Evolutionary conservation across 1,139 yeast genomes (phyloP).

Genomic region (Zygoascus hellenicus): DNA sequence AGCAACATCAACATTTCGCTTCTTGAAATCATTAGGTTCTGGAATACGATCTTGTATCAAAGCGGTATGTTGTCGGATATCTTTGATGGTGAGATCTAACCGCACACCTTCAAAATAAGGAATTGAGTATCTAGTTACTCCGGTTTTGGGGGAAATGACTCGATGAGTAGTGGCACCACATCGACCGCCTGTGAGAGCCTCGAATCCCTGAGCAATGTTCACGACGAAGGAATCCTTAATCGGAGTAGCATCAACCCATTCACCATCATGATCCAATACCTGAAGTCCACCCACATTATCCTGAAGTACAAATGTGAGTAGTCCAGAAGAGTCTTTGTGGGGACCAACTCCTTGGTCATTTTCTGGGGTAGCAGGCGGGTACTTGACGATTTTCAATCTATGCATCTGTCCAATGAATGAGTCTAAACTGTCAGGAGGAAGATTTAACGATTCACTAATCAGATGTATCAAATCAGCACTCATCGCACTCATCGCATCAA

Average conservation of each 20-base stretch:
- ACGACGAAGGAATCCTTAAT: slow-evolving; percentile 32
- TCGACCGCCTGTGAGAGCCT: slow-evolving; percentile 36
- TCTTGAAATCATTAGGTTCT: slow-evolving; percentile 25
- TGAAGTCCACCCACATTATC: slow-evolving; percentile 52
- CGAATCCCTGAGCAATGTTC: slow-evolving; percentile 38
- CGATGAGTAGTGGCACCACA: slow-evolving; percentile 59
- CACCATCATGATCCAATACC: slow-evolving; percentile 56
- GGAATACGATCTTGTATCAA: slow-evolving; percentile 29
- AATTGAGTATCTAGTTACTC: slow-evolving; percentile 35
- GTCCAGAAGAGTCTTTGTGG: slow-evolving; percentile 59
- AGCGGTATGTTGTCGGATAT: slow-evolving; percentile 26
- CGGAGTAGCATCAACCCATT: slow-evolving; percentile 50
- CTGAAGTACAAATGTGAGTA: slow-evolving; percentile 56
- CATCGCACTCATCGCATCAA: slow-evolving; percentile 44
- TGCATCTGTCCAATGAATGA: slow-evolving; percentile 43
- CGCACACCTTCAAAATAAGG: slow-evolving; percentile 36
- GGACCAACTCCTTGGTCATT: slow-evolving; percentile 63
- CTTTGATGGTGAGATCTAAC: slow-evolving; percentile 29
- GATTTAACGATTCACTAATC: slow-evolving; percentile 52
- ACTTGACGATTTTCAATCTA: slow-evolving; percentile 34
- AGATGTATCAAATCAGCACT: slow-evolving; percentile 42
- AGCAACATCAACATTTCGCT: slow-evolving; percentile 32
- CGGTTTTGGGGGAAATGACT: slow-evolving; percentile 50
- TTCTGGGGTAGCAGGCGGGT: slow-evolving; percentile 30
- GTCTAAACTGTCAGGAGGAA: slow-evolving; percentile 43